Evolutionary conservation across 345 rosid genomes (phyloP), one percentile per base, ranked within the genome.

Genomic region (Pelargonium nanum): DNA sequence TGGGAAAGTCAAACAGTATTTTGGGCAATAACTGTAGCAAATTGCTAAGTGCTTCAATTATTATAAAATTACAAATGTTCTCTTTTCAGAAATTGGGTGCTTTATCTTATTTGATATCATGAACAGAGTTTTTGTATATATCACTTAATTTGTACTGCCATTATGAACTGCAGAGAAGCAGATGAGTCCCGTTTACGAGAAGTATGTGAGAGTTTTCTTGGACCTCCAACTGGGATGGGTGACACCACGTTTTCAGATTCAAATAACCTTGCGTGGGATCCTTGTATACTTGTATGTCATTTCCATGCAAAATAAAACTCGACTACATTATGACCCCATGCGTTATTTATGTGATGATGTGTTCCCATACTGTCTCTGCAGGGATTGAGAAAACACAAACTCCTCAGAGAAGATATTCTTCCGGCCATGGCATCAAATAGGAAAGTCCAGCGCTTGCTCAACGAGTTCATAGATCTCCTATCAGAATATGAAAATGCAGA

Each of bases 381-480:
- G 99, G 97, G 97, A 72, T 82, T 88, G 86, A 74, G 77, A 76
- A 94, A 90, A 78, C 97, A 86, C 83, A 89, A 83, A 61, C 92
- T 89, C 61, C 72, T 93, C 60, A 70, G 82, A 68, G 89, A 89
- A 44, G 96, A 90, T 71, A 81, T 94, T 76, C 96, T 94, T 66
- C 97, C 99, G 4, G 96, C 97, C 48, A 83, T 87, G 92, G 99
- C 97, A 57, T 77, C 97, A 26, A 94, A 94, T 72, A 76, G 99
- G 58, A 94, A 90, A 77, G 99, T 94, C 44, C 99, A 94, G 78
- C 83, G 96, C 30, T 78, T 94, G 32, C 95, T 94, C 50, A 87
- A 83, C 24, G 99, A 94, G 74, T 94, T 94, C 66, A 82, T 90
- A 82, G 92, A 94, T 80, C 91, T 87, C 51, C 73, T 94, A 19